Conservation (phyloP, 2,329 filamentous ascomycete species). For the Claviceps sp. region DNA sequence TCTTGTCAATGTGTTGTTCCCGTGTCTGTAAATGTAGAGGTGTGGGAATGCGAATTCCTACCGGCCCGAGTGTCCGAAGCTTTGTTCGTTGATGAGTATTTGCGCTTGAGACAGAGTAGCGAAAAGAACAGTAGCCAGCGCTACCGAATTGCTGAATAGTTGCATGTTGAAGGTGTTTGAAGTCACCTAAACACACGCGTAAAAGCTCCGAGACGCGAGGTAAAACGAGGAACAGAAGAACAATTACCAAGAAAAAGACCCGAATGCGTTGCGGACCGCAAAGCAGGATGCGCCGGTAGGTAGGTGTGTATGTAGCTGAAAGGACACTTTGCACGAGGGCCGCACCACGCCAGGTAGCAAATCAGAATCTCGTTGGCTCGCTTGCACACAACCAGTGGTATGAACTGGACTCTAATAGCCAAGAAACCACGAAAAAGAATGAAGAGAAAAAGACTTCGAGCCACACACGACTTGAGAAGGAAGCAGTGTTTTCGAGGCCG, state of each 20-base stretch:
- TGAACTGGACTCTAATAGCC: not conserved
- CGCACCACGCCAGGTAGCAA: not conserved
- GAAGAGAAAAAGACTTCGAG: not conserved
- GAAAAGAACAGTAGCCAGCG: constrained; percentile 29
- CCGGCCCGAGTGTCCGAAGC: constrained; percentile 61
- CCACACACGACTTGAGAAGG: not conserved
- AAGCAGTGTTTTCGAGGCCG: not conserved
- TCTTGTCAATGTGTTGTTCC: not conserved
- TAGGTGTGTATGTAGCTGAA: not conserved
- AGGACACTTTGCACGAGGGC: constrained; percentile 1
- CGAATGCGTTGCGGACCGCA: not conserved
- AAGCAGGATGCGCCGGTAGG: not conserved
- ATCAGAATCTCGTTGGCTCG: not conserved
- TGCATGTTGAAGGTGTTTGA: constrained; percentile 2
- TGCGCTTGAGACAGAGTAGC: constrained; percentile 44
- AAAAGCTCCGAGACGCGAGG: not conserved
- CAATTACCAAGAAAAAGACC: not conserved
- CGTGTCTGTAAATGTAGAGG: not conserved
- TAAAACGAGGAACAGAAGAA: not conserved
- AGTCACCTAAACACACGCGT: no score
- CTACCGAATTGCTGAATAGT: constrained; percentile 10
- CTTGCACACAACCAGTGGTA: not conserved
- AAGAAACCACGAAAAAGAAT: not conserved
- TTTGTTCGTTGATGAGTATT: constrained; percentile 57
- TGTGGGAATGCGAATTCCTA: constrained; percentile 19